Evolutionary conservation across 1,139 yeast genomes (phyloP).

Genomic region (Pichia sp.): DNA sequence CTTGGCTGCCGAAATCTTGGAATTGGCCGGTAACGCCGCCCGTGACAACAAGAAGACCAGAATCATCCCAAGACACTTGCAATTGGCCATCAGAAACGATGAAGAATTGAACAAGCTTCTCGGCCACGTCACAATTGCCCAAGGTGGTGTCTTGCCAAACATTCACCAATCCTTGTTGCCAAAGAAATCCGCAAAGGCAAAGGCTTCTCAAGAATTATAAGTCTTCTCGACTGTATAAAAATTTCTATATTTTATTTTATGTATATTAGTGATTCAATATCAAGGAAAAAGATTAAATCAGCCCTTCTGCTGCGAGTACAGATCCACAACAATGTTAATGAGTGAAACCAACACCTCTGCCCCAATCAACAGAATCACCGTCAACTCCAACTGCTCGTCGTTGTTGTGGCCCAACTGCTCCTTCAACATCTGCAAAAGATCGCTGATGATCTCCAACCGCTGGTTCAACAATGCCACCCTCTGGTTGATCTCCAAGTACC

Average conservation of each 20-base stretch:
- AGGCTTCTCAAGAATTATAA: constrained; percentile 87
- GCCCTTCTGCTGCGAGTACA: constrained; percentile 23
- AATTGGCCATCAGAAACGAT: constrained; percentile 97
- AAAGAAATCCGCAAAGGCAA: constrained; percentile 78
- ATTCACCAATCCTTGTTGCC: constrained; percentile 94
- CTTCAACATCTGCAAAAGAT: constrained; percentile 88
- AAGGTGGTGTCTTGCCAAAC: constrained; percentile 99
- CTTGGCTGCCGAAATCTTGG: constrained; percentile 96
- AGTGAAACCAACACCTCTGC: constrained; percentile 88
- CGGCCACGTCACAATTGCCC: constrained; percentile 98
- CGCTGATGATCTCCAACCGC: constrained; percentile 87
- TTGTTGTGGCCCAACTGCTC: constrained; percentile 94
- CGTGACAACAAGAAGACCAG: constrained; percentile 97
- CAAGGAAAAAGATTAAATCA: neutral
- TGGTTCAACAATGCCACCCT: constrained; percentile 86
- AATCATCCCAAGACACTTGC: constrained; percentile 98
- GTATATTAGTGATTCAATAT: constrained; percentile 1
- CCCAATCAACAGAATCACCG: constrained; percentile 88
- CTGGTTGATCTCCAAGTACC: constrained; percentile 89
- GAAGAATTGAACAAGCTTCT: constrained; percentile 95
- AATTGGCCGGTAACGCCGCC: constrained; percentile 98
- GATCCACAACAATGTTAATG: constrained; percentile 48
- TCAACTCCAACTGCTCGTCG: constrained; percentile 85
- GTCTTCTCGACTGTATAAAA: neutral
- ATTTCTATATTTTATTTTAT: neutral